Conservation (phyloP, 768 basidiomycete species). For the Pisolithus sp. region DNA sequence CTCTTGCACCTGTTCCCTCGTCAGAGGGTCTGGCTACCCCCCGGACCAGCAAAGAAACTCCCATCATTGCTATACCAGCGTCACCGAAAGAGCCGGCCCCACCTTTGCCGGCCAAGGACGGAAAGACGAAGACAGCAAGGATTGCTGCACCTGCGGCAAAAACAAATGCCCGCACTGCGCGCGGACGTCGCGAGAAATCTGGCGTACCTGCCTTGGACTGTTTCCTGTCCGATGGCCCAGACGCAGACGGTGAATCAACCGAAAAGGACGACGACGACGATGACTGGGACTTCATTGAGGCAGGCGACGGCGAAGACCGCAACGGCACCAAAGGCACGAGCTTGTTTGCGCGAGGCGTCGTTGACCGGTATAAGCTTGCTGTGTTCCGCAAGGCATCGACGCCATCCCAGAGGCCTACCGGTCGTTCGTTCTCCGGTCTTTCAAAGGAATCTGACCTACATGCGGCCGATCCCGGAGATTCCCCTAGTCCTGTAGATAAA, state of each 20-base stretch:
- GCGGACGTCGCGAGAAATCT: conserved; percentile 69
- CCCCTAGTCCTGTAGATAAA: conserved; percentile 43
- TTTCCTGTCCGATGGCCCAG: conserved; percentile 51
- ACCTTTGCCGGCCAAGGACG: conserved; percentile 26
- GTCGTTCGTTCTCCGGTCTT: conserved; percentile 50
- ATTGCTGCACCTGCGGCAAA: conserved; percentile 7
- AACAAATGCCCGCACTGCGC: conserved; percentile 23
- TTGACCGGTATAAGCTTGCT: conserved; percentile 78
- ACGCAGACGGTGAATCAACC: conserved; percentile 32
- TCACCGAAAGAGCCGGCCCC: conserved; percentile 21
- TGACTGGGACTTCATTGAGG: conserved; percentile 89
- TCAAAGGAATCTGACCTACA: conserved; percentile 48
- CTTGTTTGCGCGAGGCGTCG: conserved; percentile 86
- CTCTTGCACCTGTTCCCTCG: conserved; percentile 13
- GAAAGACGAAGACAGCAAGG: conserved; percentile 23
- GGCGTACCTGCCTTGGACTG: conserved; percentile 77
- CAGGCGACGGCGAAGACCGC: conserved; percentile 72
- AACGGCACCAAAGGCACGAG: conserved; percentile 77
- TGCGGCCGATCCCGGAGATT: conserved; percentile 33
- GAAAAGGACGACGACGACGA: conserved; percentile 61
- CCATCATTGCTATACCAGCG: background rate
- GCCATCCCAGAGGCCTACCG: conserved; percentile 41
- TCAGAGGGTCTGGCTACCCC: conserved; percentile 13
- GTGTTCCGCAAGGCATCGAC: conserved; percentile 83
- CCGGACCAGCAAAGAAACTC: conserved; percentile 9